Evolutionary conservation across 495 filamentous ascomycete species (phyloP).

Genomic region (Usnea hakonensis): DNA sequence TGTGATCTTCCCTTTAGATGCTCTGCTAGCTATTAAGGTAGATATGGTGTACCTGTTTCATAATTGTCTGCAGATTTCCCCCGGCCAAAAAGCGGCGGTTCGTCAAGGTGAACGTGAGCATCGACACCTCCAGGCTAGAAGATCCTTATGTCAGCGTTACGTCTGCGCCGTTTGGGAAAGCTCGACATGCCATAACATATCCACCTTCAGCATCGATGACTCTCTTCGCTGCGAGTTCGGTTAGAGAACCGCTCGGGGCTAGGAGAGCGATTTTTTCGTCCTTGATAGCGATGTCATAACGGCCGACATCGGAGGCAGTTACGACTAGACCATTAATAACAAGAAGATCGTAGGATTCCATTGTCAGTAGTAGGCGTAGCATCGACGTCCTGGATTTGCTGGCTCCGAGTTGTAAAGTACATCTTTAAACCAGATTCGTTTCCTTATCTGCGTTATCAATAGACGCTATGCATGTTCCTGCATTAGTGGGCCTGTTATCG

Average conservation of each 20-base stretch:
- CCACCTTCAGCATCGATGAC: constrained; percentile 44
- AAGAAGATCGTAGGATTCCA: constrained; percentile 30
- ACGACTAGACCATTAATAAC: constrained; percentile 42
- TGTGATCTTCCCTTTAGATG: constrained; percentile 19
- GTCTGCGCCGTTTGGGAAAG: constrained; percentile 6
- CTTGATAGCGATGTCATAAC: constrained; percentile 45
- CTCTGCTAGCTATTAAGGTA: background rate
- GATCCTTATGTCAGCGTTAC: constrained; percentile 27
- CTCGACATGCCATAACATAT: constrained; percentile 36
- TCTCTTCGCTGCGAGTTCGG: constrained; percentile 18
- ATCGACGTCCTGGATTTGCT: background rate
- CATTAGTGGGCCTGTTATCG: background rate
- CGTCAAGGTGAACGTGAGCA: constrained; percentile 38
- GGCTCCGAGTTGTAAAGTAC: background rate
- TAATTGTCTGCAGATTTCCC: constrained; percentile 38
- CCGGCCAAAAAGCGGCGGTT: constrained; percentile 23
- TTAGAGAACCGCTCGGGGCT: constrained; percentile 20
- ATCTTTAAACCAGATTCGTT: background rate
- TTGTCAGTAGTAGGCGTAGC: background rate
- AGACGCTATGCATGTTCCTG: background rate
- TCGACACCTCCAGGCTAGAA: constrained; percentile 40
- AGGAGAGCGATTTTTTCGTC: constrained; percentile 45
- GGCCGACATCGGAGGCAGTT: constrained; percentile 39
- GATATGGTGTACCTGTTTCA: constrained; percentile 32
- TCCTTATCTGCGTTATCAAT: constrained; percentile 7